Percentiles rank a stretch among this genome's conserved stretches.
Conservation (phyloP, 257 asterid genomes). For the Echium plantagineum region DNA sequence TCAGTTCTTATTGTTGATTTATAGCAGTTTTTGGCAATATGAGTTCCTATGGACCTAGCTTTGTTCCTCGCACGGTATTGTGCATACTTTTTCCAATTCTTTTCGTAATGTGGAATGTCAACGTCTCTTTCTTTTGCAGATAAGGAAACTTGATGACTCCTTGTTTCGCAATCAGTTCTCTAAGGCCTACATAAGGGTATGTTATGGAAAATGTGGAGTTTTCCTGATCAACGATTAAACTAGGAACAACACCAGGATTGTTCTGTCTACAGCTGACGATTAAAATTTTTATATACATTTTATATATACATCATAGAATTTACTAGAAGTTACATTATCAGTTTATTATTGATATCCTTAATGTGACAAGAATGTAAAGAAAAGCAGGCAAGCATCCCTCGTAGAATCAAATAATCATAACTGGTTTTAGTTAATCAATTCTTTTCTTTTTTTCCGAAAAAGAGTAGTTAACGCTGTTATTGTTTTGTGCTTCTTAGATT, state of each 20-base stretch:
- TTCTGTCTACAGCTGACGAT: too few relatives aligned
- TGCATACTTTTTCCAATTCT: not conserved
- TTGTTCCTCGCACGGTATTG: not conserved
- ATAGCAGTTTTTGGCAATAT: not conserved
- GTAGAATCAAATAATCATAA: not conserved
- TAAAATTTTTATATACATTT: too few relatives aligned
- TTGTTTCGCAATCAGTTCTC: slow-evolving; percentile 64
- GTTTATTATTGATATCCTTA: not conserved
- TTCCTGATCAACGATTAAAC: too few relatives aligned
- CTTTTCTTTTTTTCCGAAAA: too few relatives aligned
- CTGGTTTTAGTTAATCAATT: not conserved
- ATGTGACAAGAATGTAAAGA: not conserved
- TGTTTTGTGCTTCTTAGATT: not conserved
- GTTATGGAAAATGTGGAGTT: slow-evolving; percentile 2
- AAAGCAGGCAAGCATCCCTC: not conserved
- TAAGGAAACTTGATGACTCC: slow-evolving; percentile 79
- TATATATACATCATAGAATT: too few relatives aligned
- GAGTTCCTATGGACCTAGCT: not conserved
- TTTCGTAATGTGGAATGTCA: not conserved
- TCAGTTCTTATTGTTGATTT: slow-evolving; percentile 20
- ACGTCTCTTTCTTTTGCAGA: slow-evolving; percentile 23
- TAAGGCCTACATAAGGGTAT: slow-evolving; percentile 58
- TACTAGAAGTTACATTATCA: too few relatives aligned
- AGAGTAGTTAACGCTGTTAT: not conserved
- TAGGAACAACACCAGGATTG: too few relatives aligned